Evolutionary conservation across 2,329 filamentous ascomycete species (phyloP).

Genomic region (Pestalotiopsis sp.): DNA sequence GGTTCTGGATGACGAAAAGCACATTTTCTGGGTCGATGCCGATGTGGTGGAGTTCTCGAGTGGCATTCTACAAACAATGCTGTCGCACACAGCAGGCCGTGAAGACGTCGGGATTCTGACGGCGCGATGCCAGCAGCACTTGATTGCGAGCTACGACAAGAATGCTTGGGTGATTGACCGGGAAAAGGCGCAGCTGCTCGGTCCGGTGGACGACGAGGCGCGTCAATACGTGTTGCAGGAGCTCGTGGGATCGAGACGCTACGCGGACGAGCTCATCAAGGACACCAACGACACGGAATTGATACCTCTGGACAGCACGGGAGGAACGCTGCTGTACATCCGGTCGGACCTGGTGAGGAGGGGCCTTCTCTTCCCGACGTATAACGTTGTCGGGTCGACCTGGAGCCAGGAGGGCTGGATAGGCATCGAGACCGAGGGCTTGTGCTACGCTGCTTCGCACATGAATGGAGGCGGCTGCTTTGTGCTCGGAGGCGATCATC

Average conservation of each 20-base stretch:
- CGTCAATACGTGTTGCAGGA: conserved; percentile 19
- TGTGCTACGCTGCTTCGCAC: conserved; percentile 34
- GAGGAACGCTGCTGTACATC: conserved; percentile 38
- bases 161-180: conserved; percentile 35
- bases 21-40: conserved; percentile 39
- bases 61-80: conserved; percentile 34
- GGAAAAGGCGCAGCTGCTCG: conserved; percentile 19
- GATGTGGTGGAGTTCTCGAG: conserved; percentile 36
- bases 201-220: conserved; percentile 23
- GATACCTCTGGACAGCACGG: conserved; percentile 36
- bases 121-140: conserved; percentile 33
- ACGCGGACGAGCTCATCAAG: conserved; percentile 26
- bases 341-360: conserved; percentile 32
- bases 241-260: conserved; percentile 24
- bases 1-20: conserved; percentile 31
- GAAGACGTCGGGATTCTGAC: conserved; percentile 35
- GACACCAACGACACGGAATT: conserved; percentile 32
- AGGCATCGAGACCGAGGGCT: conserved; percentile 39
- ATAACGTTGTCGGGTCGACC: conserved; percentile 35
- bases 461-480: conserved; percentile 31
- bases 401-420: conserved; percentile 37
- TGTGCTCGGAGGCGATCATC: conserved; percentile 30
- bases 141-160: conserved; percentile 37
- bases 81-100: conserved; percentile 27
- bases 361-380: conserved; percentile 36